Base-by-base conservation (phyloP, 2,329 filamentous ascomycete genomes). In the Venturia asperata region DNA sequence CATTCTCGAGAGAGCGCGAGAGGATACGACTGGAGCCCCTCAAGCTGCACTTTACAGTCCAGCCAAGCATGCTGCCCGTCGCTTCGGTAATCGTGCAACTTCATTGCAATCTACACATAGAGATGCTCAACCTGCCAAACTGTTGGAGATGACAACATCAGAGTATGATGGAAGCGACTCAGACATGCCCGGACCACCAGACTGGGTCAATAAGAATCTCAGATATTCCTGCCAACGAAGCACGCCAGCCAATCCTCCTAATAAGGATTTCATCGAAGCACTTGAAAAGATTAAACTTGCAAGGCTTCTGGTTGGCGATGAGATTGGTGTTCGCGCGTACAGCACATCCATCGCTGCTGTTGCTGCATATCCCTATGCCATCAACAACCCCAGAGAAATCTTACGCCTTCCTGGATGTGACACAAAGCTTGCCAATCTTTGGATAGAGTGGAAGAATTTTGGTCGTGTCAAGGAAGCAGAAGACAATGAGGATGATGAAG, bases 281-380 rank as follows among this genome's bases (percentile, higher is more conserved):
- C 81, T 99, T 5, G 84, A 86, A 69, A 87, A 88, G 66, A 91
- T 97, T 68, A 85, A 88, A 58, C 85, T 84, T 1, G 82, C 87
- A 2, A 84, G 93, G 27, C 81, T 85, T 19, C 79, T 97, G 1
- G 86, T 83, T 0, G 85, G 86, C 10, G 92, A 97, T 70, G 82
- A 89, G 60, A 86, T 95, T 66, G 91, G 91, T 1, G 86, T 92
- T 0, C 85, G 91, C 61, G 92, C 93, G 0, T 97, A 97, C 73
- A 92, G 89, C 39, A 92, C 89, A 1, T 87, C 89, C 15, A 96
- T 97, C 68, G 91, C 94, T 6, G 79, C 90, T 0, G 75, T 99
- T 21, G 85, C 90, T 3, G 90, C 93, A 0, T 97, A 97, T 71
- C 91, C 92, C 0, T 77, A 85, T 70, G 75, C 72, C 49, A 72